These are phyloP conservation scores for Diaporthe longicolla DNA, from an alignment of 2,329 filamentous ascomycete genomes.

Conservation along the genomic window DNA sequence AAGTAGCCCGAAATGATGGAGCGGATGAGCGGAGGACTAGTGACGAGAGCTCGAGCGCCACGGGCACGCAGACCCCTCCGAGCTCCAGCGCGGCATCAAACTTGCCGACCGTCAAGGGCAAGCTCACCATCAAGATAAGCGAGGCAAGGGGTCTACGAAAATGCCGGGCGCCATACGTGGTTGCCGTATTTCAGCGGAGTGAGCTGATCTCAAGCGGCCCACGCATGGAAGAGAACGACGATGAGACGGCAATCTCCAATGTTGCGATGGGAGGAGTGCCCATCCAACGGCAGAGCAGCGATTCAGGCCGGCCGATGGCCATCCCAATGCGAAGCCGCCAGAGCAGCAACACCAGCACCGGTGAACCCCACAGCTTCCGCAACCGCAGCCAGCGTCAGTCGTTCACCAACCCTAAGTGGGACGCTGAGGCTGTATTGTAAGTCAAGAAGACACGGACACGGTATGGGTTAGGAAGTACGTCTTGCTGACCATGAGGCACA, in stretches of 20 bases:
- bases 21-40: constrained; percentile 56
- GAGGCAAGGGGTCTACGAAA: constrained; percentile 87
- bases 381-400: constrained; percentile 70
- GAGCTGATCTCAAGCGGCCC: constrained; percentile 95
- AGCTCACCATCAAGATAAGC: constrained; percentile 88
- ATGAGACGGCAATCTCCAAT: constrained; percentile 55
- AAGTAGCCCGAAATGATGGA: constrained; percentile 65
- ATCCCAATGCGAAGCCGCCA: constrained; percentile 98
- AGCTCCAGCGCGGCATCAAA: constrained; percentile 66
- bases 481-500: constrained; percentile 53
- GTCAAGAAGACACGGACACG: constrained; percentile 53
- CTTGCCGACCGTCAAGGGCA: constrained; percentile 83
- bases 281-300: constrained; percentile 79
- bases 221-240: constrained; percentile 72
- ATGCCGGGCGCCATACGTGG: constrained; percentile 92
- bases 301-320: constrained; percentile 86
- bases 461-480: neutral
- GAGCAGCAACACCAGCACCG: constrained; percentile 92
- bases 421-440: constrained; percentile 95
- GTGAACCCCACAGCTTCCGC: constrained; percentile 73
- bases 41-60: constrained; percentile 58
- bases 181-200: constrained; percentile 96
- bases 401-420: constrained; percentile 92
- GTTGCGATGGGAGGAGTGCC: constrained; percentile 66
- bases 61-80: constrained; percentile 68